These are phyloP conservation scores for Boletus sensibilis DNA, from an alignment of 768 basidiomycete genomes.

Conservation along the genomic window DNA sequence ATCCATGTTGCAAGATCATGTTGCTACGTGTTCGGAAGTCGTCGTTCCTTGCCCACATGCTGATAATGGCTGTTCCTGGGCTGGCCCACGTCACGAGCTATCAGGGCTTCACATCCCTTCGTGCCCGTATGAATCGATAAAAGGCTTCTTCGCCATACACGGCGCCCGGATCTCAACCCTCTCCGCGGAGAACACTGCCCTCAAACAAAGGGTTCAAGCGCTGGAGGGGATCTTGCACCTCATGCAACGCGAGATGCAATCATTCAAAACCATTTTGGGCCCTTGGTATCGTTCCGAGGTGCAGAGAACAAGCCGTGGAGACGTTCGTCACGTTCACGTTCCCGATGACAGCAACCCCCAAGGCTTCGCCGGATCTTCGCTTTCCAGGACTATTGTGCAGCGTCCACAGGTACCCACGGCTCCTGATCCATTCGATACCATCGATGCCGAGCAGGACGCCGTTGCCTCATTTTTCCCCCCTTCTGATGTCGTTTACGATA, in stretches of 20 bases:
- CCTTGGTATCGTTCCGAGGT: constrained; percentile 55
- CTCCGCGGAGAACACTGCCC: constrained; percentile 60
- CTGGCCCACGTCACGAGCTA: constrained; percentile 41
- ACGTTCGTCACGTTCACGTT: constrained; percentile 9
- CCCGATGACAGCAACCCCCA: constrained; percentile 11
- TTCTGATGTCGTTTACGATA: constrained; percentile 29
- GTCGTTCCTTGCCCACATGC: constrained; percentile 46
- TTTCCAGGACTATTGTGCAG: constrained; percentile 12
- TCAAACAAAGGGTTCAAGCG: constrained; percentile 56
- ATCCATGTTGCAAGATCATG: constrained; percentile 36
- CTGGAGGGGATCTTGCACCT: constrained; percentile 55
- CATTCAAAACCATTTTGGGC: constrained; percentile 57
- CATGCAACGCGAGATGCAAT: constrained; percentile 56
- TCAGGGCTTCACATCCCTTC: constrained; percentile 36
- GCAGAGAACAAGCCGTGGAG: constrained; percentile 21
- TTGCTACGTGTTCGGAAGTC: constrained; percentile 38
- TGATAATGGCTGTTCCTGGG: constrained; percentile 54
- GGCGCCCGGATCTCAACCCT: constrained; percentile 42
- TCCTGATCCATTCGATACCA: constrained; percentile 18
- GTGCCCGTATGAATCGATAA: constrained; percentile 62
- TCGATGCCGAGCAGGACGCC: constrained; percentile 26
- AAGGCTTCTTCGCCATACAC: constrained; percentile 54
- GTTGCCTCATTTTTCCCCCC: constrained; percentile 24
- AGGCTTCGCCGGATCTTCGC: constrained; percentile 18
- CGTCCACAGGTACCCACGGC: constrained; percentile 13